Conservation (phyloP, 2,329 filamentous ascomycete genomes). For the Phyllosticta citriasiana region DNA sequence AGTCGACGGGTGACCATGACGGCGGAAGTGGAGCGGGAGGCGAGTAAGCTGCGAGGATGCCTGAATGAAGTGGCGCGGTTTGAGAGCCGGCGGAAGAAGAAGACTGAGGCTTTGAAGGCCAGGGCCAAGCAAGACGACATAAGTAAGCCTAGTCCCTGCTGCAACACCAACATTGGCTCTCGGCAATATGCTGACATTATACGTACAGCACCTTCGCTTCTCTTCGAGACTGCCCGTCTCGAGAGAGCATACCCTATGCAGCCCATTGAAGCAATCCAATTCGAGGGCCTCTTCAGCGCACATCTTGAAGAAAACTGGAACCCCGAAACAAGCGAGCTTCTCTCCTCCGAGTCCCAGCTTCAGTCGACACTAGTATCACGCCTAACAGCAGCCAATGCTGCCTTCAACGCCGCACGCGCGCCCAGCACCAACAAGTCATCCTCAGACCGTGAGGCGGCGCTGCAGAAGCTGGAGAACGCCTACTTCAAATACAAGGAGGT, state of each 20-base stretch:
- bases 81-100: constrained; percentile 69
- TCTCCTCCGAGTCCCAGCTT: constrained; percentile 62
- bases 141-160: constrained; percentile 35
- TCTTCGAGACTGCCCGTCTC: constrained; percentile 71
- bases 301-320: constrained; percentile 59
- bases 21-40: constrained; percentile 68
- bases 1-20: constrained; percentile 71
- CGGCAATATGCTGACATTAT: constrained; percentile 18
- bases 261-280: constrained; percentile 75
- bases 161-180: not conserved
- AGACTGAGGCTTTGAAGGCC: constrained; percentile 66
- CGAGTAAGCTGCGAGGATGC: constrained; percentile 63
- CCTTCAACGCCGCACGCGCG: constrained; percentile 63
- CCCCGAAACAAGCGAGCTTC: constrained; percentile 37
- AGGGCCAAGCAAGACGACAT: constrained; percentile 84
- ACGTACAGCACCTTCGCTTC: constrained; percentile 56
- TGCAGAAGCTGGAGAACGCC: constrained; percentile 82
- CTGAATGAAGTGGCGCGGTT: constrained; percentile 79
- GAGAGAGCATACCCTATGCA: constrained; percentile 82
- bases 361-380: constrained; percentile 63
- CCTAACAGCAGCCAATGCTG: constrained; percentile 64
- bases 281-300: constrained; percentile 81
- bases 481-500: constrained; percentile 97
- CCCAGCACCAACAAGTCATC: constrained; percentile 43
- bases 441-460: constrained; percentile 70